Base-by-base conservation (phyloP, 2,329 filamentous ascomycete genomes). In the Microdochium bolleyi region DNA sequence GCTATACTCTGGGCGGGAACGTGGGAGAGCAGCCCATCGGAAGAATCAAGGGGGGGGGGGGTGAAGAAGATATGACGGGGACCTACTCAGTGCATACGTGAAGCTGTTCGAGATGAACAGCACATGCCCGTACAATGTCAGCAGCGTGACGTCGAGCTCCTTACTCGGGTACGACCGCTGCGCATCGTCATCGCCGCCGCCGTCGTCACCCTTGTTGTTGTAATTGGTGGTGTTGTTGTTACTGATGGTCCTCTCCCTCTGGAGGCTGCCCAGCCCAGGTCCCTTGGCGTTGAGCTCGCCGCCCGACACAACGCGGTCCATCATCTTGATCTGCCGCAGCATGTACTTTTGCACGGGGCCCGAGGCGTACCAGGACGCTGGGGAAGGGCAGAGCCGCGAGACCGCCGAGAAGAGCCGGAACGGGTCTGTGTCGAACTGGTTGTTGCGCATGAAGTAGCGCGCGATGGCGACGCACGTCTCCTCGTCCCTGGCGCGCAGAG, bases 111-210 rank as follows among this genome's bases (percentile, higher is more conserved):
- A 90, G 0, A 85, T 86, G 61, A 90, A 91, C 4, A 96, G 77
- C 55, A 96, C 90, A 64, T 97, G 89, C 0, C 89, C 94, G 64
- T 96, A 97, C 1, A 96, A 79, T 66, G 92, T 87, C 13, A 99
- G 78, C 10, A 97, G 76, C 24, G 86, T 87, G 8, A 91, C 81
- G 65, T 97, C 92, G 56, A 95, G 76, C 14, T 79, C 73, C 21
- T 72, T 70, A 21, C 71, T 70, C 13, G 68, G 62, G 49, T 70
- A 66, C 4, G 66, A 60, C 19, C 41, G 16, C 48, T 68, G 69
- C 3, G 70, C 64, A 24, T 55, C 48, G 57, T 59, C 49, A 56
- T 62, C 58, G 51, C 66, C 64, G 46, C 66, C 61, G 22, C 66
- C 65, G 49, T 72, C 70, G 50, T 67, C 62, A 56, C 67, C 67